These are phyloP conservation scores for Penicillium taxi DNA, from an alignment of 495 filamentous ascomycete genomes.

Conservation along the genomic window DNA sequence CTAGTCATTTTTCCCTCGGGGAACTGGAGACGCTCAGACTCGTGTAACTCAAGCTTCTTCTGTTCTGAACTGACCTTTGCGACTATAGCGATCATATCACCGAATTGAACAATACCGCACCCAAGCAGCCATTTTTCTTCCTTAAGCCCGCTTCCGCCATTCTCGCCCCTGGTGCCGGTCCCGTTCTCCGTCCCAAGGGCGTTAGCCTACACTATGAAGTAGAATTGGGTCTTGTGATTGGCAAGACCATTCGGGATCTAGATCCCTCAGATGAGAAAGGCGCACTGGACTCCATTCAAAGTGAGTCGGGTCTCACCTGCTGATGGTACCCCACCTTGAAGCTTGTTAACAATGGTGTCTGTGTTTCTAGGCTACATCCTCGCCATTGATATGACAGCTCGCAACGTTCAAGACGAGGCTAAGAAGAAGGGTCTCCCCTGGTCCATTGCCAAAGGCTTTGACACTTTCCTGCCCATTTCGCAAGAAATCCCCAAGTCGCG, in stretches of 20 bases:
- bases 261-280: constrained; percentile 51
- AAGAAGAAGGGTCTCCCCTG: constrained; percentile 97
- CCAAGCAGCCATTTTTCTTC: constrained; percentile 97
- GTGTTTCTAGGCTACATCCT: constrained; percentile 60
- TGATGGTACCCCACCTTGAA: background rate
- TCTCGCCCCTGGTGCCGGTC: constrained; percentile 65
- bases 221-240: constrained; percentile 82
- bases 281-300: constrained; percentile 44
- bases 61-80: background rate
- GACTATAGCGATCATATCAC: constrained; percentile 74
- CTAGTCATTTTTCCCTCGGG: constrained; percentile 4
- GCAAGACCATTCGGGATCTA: constrained; percentile 66
- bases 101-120: constrained; percentile 77
- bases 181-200: constrained; percentile 75
- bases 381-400: constrained; percentile 87
- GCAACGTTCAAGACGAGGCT: constrained; percentile 88
- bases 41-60: background rate
- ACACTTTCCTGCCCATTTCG: constrained; percentile 87
- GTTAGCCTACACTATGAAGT: constrained; percentile 90
- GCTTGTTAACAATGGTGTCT: background rate
- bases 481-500: constrained; percentile 64
- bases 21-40: too few species aligned
- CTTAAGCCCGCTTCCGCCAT: constrained; percentile 84
- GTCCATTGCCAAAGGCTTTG: constrained; percentile 93
- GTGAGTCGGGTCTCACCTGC: constrained; percentile 17